These are phyloP conservation scores for Exophiala oligosperma DNA, from an alignment of 2,329 filamentous ascomycete genomes.

Conservation along the genomic window DNA sequence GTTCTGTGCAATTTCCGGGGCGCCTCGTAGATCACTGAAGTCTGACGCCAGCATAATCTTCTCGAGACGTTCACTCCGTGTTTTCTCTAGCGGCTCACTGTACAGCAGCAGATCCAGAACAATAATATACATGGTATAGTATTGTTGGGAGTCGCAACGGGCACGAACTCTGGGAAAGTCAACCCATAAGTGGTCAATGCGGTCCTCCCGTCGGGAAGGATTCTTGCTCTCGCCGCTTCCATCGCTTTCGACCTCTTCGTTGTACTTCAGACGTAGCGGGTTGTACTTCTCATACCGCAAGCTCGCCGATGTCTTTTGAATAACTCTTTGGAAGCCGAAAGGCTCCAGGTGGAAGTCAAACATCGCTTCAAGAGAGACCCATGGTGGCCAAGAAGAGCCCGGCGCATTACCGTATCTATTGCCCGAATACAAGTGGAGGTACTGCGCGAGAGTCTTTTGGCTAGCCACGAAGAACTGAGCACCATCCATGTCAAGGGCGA, in stretches of 20 bases:
- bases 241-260: conserved; percentile 73
- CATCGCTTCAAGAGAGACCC: conserved; percentile 98
- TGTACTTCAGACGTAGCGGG: conserved; percentile 92
- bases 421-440: conserved; percentile 90
- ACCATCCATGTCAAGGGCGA: conserved; percentile 94
- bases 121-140: conserved; percentile 98
- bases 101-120: conserved; percentile 94
- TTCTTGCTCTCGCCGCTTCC: conserved; percentile 44
- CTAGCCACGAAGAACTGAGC: conserved; percentile 98
- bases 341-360: conserved; percentile 93
- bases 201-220: conserved; percentile 60
- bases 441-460: conserved; percentile 83
- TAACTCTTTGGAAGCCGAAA: conserved; percentile 96
- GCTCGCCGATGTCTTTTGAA: conserved; percentile 93
- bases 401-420: conserved; percentile 85
- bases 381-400: conserved; percentile 91
- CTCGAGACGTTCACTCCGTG: conserved; percentile 89
- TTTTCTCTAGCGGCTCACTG: conserved; percentile 94
- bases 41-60: conserved; percentile 99
- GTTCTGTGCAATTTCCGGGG: conserved; percentile 87
- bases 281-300: conserved; percentile 98
- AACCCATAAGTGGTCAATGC: conserved; percentile 96
- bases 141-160: conserved; percentile 96
- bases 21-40: conserved; percentile 92
- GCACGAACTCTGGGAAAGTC: conserved; percentile 92